Percentiles rank a stretch among this genome's conserved stretches.
Evolutionary conservation across 2,329 filamentous ascomycete species (phyloP).

Genomic region (Nannizziopsis arthrosporioides): DNA sequence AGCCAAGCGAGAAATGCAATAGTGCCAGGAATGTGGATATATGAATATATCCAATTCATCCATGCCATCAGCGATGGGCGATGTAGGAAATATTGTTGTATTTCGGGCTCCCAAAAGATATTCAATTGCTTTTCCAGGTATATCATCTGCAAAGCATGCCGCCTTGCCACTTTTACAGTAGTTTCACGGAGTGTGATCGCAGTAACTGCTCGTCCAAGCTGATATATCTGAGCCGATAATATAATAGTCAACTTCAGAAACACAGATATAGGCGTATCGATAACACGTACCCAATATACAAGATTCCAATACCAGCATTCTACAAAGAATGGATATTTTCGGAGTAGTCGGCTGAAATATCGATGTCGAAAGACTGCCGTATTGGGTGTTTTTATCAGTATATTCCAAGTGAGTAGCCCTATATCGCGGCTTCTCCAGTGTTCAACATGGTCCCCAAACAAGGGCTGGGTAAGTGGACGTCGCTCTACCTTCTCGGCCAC

Average conservation of each 20-base stretch:
- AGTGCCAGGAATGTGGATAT: slow-evolving; percentile 66
- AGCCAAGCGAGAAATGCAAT: slow-evolving; percentile 57
- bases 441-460: slow-evolving; percentile 32
- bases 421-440: slow-evolving; percentile 43
- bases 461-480: slow-evolving; percentile 31
- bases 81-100: slow-evolving; percentile 47
- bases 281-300: slow-evolving; percentile 57
- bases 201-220: slow-evolving; percentile 60
- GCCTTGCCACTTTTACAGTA: slow-evolving; percentile 56
- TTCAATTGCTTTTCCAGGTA: slow-evolving; percentile 52
- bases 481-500: slow-evolving; percentile 11
- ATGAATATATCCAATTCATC: slow-evolving; percentile 63
- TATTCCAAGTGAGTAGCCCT: slow-evolving; percentile 36
- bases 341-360: slow-evolving; percentile 51
- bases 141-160: slow-evolving; percentile 57
- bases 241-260: neutral
- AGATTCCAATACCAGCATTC: slow-evolving; percentile 69
- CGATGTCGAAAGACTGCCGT: slow-evolving; percentile 49
- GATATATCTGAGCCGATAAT: slow-evolving; percentile 48
- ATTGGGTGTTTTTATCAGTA: slow-evolving; percentile 48
- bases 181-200: slow-evolving; percentile 56
- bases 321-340: slow-evolving; percentile 58
- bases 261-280: neutral
- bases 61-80: slow-evolving; percentile 48
- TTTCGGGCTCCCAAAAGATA: slow-evolving; percentile 52